A percentile compares a stretch with the other conserved stretches of the same genome.
Evolutionary conservation across 2,329 filamentous ascomycete species (phyloP).

Genomic region (Xylariaceae sp.): DNA sequence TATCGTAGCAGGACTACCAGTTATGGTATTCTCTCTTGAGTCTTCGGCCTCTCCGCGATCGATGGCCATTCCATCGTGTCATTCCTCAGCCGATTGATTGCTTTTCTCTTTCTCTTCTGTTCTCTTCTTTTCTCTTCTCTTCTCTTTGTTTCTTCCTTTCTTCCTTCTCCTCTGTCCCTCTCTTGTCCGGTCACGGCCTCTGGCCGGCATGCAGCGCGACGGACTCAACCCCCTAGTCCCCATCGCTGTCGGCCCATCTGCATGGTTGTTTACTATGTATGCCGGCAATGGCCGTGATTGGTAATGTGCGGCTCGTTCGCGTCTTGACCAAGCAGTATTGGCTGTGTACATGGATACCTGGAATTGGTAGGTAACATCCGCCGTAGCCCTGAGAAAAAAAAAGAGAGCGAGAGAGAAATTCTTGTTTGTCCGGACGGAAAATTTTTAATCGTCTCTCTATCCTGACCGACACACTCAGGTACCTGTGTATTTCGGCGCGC

Average conservation of each 20-base stretch:
- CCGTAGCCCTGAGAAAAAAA: conserved; percentile 20
- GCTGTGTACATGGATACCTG: conserved; percentile 14
- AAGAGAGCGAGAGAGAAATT: conserved; percentile 4
- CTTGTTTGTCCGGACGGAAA: background rate
- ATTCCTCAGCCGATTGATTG: background rate
- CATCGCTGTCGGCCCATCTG: conserved; percentile 14
- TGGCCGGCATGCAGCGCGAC: conserved; percentile 5
- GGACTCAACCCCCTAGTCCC: conserved; percentile 7
- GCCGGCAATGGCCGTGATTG: conserved; percentile 19
- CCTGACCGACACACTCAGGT: background rate
- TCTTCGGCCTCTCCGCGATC: background rate
- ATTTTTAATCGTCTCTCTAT: conserved; percentile 1
- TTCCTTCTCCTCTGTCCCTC: conserved; percentile 4
- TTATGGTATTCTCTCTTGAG: background rate
- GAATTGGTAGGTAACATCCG: conserved; percentile 20
- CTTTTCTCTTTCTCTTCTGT: background rate
- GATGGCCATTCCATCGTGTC: background rate
- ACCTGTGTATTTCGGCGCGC: conserved; percentile 4
- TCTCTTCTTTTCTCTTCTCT: background rate
- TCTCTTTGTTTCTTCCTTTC: conserved; percentile 10
- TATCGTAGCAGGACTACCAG: too few relatives aligned
- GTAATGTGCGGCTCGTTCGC: conserved; percentile 19
- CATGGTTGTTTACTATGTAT: conserved; percentile 17
- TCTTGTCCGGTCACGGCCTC: conserved; percentile 4
- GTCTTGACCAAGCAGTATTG: conserved; percentile 18